Base-by-base conservation (phyloP, 495 filamentous ascomycete species). In the Saxispiralis lemnorum region DNA sequence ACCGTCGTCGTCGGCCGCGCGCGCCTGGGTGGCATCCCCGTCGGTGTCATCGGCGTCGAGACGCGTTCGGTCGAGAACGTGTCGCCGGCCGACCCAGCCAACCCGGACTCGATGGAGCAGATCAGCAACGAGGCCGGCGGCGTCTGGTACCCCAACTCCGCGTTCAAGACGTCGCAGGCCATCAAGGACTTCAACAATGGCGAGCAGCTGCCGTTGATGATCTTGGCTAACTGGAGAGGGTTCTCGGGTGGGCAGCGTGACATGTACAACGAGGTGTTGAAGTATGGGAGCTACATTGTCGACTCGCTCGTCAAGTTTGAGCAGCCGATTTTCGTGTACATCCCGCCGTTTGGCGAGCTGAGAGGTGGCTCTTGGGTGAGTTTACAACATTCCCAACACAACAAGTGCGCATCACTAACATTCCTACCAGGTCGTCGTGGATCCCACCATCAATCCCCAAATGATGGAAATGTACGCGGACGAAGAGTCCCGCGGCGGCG, bases 401-500 rank as follows among this genome's bases (percentile, higher is more conserved):
- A 4, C 24, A 4, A 28, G 2, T 28, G 5, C 24, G 5, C 24
- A 28, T 28, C 24, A 28, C 24, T 28, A 9, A 28, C 24, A 4
- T 9, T 9, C 24, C 4, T 31, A 18, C 36, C 45, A 75, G 69
- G 89, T 97, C 58, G 89, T 97, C 41, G 80, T 97, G 49, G 89
- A 97, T 61, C 89, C 89, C 18, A 95, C 89, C 39, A 97, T 97
- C 67, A 96, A 96, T 70, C 73, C 82, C 12, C 75, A 83, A 47
- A 78, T 76, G 57, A 97, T 97, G 89, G 89, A 97, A 65, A 97
- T 97, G 89, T 97, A 97, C 60, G 89, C 89, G 41, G 89, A 97
- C 57, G 84, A 86, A 47, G 89, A 97, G 35, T 64, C 89, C 41
- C 92, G 89, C 51, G 89, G 85, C 59, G 89, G 89, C 78, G 86